These are phyloP conservation scores for Elsinoe fawcettii DNA, from an alignment of 2,329 filamentous ascomycete genomes.

Conservation along the genomic window DNA sequence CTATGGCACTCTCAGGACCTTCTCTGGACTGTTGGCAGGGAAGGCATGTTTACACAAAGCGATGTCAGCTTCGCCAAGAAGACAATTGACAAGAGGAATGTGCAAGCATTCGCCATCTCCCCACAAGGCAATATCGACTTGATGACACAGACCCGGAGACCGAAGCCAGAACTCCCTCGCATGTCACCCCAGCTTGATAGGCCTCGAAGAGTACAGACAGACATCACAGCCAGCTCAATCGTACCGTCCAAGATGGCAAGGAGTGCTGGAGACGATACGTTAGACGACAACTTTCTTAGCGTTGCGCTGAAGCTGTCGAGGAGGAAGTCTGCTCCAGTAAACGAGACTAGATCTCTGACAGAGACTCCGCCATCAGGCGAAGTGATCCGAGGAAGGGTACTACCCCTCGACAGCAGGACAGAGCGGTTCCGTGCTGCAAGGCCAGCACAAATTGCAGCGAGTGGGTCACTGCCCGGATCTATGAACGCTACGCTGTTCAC, in stretches of 20 bases:
- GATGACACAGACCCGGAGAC: slow-evolving; percentile 44
- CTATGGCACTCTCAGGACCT: slow-evolving; percentile 58
- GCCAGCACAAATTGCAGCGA: slow-evolving; percentile 42
- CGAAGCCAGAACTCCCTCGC: slow-evolving; percentile 7
- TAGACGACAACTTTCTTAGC: slow-evolving; percentile 49
- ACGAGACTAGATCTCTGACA: slow-evolving; percentile 44
- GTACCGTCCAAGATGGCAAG: slow-evolving; percentile 37
- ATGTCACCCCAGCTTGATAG: slow-evolving; percentile 4
- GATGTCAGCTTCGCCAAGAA: slow-evolving; percentile 54
- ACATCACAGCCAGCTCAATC: slow-evolving; percentile 34
- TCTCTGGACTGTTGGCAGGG: slow-evolving; percentile 56
- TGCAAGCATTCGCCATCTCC: slow-evolving; percentile 51
- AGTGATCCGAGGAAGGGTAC: slow-evolving; percentile 37
- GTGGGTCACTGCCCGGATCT: slow-evolving; percentile 41
- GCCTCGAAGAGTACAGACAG: slow-evolving; percentile 18
- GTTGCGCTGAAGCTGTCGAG: slow-evolving; percentile 36
- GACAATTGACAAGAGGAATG: slow-evolving; percentile 49
- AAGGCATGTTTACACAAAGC: slow-evolving; percentile 55
- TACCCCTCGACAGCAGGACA: slow-evolving; percentile 37
- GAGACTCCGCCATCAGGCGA: slow-evolving; percentile 47
- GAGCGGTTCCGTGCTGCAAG: slow-evolving; percentile 21
- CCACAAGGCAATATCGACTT: slow-evolving; percentile 50
- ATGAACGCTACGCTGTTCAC: slow-evolving; percentile 32
- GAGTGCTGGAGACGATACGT: slow-evolving; percentile 48
- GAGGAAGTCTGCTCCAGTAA: slow-evolving; percentile 20